A percentile compares a stretch with the other conserved stretches of the same genome.
Evolutionary conservation across 2,329 filamentous ascomycete genomes (phyloP).

Genomic region (Pseudocercospora fuligena): DNA sequence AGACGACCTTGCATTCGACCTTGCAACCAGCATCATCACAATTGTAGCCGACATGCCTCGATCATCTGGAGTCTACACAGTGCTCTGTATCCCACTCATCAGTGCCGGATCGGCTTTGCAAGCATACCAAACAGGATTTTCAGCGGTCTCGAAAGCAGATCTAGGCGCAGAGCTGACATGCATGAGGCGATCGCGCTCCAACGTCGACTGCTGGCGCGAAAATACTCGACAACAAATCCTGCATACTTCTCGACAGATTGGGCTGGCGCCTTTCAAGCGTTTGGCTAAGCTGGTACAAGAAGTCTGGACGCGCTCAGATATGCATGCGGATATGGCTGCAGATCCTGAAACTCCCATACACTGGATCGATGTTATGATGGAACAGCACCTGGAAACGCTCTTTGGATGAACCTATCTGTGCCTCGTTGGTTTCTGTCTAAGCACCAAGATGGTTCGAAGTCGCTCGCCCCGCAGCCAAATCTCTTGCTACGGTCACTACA

Average conservation of each 20-base stretch:
- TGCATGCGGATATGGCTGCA: conserved; percentile 10
- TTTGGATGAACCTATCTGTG: conserved; percentile 18
- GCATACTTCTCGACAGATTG: conserved; percentile 16
- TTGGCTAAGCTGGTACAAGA: conserved; percentile 21
- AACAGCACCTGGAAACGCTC: conserved; percentile 18
- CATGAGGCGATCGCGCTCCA: conserved; percentile 7
- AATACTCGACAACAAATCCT: conserved; percentile 18
- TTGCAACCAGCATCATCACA: conserved; percentile 19
- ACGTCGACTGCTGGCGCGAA: conserved; percentile 14
- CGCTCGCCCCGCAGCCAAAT: not conserved
- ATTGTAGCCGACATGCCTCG: conserved; percentile 18
- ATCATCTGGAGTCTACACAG: conserved; percentile 17
- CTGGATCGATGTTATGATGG: conserved; percentile 30
- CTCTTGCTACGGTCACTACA: conserved; percentile 46
- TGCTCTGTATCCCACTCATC: conserved; percentile 22
- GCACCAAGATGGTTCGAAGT: not conserved
- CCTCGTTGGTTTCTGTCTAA: not conserved
- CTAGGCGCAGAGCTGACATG: conserved; percentile 9
- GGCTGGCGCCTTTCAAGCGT: conserved; percentile 16
- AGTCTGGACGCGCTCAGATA: conserved; percentile 24
- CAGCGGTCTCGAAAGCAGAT: not conserved
- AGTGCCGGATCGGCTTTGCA: conserved; percentile 19
- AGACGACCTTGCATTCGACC: conserved; percentile 10
- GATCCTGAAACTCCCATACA: conserved; percentile 9
- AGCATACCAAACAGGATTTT: not conserved